Evolutionary conservation across 1,139 yeast species (phyloP).

Genomic region (Diutina neorugosa): DNA sequence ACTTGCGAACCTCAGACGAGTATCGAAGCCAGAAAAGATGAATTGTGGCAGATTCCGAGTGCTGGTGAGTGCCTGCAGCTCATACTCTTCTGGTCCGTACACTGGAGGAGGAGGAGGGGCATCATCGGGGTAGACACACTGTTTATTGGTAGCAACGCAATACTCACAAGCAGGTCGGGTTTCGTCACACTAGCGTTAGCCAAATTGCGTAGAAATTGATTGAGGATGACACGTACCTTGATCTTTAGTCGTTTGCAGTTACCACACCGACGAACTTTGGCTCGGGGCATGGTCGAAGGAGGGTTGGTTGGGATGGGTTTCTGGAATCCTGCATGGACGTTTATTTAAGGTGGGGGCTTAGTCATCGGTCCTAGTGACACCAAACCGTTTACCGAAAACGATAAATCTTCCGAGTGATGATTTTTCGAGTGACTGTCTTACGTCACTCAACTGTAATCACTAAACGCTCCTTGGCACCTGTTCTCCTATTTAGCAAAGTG

Average conservation of each 20-base stretch:
- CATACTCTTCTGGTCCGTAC: not conserved
- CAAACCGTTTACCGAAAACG: too few species aligned
- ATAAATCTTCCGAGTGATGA: too few species aligned
- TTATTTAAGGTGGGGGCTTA: too few species aligned
- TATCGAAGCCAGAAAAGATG: not conserved
- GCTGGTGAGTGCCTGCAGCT: not conserved
- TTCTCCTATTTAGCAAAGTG: too few species aligned
- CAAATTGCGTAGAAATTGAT: too few species aligned
- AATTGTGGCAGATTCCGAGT: not conserved
- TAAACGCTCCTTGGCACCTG: too few species aligned
- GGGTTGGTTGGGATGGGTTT: not conserved
- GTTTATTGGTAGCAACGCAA: not conserved
- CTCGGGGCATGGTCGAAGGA: not conserved
- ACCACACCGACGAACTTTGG: not conserved
- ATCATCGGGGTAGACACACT: not conserved
- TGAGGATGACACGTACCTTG: not conserved
- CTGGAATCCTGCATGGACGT: not conserved
- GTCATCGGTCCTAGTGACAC: too few species aligned
- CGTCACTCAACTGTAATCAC: too few species aligned
- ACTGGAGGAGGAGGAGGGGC: not conserved
- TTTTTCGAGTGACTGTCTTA: too few species aligned
- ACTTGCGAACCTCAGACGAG: not conserved
- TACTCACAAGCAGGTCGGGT: not conserved
- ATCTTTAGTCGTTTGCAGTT: constrained; percentile 1
- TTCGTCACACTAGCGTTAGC: not conserved